These are phyloP conservation scores for Globisporangium alternatum DNA, from an alignment of 352 stramenopile species.

Conservation along the genomic window DNA sequence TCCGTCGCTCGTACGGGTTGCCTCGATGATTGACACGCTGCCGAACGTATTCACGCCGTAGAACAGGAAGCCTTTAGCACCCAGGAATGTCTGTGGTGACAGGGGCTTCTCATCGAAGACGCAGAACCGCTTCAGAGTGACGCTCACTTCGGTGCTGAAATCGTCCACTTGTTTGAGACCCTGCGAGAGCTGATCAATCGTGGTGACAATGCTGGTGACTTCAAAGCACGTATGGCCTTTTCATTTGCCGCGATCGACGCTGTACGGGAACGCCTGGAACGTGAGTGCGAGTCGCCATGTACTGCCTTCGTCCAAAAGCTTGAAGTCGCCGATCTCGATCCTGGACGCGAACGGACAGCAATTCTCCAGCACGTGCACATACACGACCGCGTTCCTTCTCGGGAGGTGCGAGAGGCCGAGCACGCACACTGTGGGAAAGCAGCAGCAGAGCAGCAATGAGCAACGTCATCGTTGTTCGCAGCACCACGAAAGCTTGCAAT, in stretches of 20 bases:
- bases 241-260: neutral
- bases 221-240: neutral
- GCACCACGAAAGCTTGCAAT: too few species aligned
- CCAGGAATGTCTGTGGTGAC: neutral
- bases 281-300: neutral
- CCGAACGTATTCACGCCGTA: neutral
- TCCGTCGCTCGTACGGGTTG: neutral
- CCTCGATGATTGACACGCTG: neutral
- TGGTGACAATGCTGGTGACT: neutral
- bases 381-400: neutral
- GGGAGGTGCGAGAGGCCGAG: neutral
- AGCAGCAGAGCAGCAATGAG: neutral
- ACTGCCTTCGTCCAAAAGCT: neutral
- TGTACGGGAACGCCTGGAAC: neutral
- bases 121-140: neutral
- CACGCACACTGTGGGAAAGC: neutral
- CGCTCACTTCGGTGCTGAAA: neutral
- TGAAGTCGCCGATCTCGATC: constrained; percentile 11
- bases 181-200: neutral
- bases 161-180: neutral
- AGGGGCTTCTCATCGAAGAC: neutral
- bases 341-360: constrained; percentile 19
- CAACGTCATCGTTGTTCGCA: too few species aligned
- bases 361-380: constrained; percentile 16
- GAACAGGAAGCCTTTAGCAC: neutral